Percentiles rank a stretch among this genome's conserved stretches.
Conservation (phyloP, 805 yeast genomes). For the Saccharomycopsis olivae region DNA sequence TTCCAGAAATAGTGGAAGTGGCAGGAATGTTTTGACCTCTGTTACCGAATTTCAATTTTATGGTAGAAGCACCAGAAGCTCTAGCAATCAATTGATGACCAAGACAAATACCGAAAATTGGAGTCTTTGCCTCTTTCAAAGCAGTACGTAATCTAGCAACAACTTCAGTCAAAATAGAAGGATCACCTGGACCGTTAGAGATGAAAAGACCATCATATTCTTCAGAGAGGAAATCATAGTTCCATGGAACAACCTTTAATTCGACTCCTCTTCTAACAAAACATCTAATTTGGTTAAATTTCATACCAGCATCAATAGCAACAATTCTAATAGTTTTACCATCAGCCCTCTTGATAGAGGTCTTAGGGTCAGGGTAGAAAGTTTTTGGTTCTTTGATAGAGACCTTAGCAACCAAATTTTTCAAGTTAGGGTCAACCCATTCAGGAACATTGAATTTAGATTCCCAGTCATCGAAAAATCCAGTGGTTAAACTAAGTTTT, state of each 20-base stretch:
- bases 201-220: constrained; percentile 90
- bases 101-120: constrained; percentile 94
- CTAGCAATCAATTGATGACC: constrained; percentile 96
- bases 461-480: constrained; percentile 43
- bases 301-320: constrained; percentile 97
- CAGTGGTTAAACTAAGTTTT: constrained; percentile 23
- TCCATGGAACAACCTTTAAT: constrained; percentile 91
- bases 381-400: constrained; percentile 67
- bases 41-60: constrained; percentile 93
- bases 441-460: constrained; percentile 63
- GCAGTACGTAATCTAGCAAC: constrained; percentile 49
- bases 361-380: constrained; percentile 57
- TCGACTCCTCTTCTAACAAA: constrained; percentile 95
- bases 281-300: constrained; percentile 95
- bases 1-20: constrained; percentile 79
- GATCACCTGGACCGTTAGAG: constrained; percentile 99
- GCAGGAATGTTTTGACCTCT: constrained; percentile 99
- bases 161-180: constrained; percentile 67
- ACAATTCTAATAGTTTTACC: constrained; percentile 76
- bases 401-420: constrained; percentile 87
- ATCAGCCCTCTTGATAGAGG: constrained; percentile 37
- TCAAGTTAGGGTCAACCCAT: constrained; percentile 87
- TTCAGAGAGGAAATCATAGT: constrained; percentile 72
- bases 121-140: constrained; percentile 60
- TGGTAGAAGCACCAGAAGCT: constrained; percentile 89